Evolutionary conservation across 495 filamentous ascomycete genomes (phyloP), one percentile per base, ranked within the genome.

Genomic region (Neurospora sp.): DNA sequence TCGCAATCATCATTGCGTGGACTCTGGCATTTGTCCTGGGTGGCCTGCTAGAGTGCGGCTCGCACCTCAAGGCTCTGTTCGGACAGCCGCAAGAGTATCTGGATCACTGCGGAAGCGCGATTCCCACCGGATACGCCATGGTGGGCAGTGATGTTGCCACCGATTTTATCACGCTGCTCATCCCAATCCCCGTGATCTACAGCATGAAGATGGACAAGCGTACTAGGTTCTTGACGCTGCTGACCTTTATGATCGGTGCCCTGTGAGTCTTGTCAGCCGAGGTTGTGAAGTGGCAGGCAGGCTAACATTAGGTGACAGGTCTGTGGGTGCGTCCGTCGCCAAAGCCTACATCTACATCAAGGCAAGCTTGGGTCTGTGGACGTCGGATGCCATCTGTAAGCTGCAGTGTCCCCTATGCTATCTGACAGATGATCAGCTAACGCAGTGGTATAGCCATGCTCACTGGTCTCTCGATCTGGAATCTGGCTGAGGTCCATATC

Each of bases 331-430:
- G 9, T 76, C 73, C 6, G 37, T 78, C 16, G 70, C 72, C 11
- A 78, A 76, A 68, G 65, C 69, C 2, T 78, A 73, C 20, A 75
- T 76, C 27, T 76, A 73, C 70, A 73, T 76, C 69, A 39, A 9
- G 10, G 59, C 41, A 20, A 59, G 65, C 14, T 4, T 27, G 42
- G 73, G 71, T 38, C 11, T 31, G 8, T 71, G 41, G 11, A 73
- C 73, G 11, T 39, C 73, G 2, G 76, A 78, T 31, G 39, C 69
- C 14, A 74, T 78, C 39, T 59, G 76, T 78, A 72, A 73, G 74
- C 53, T 27, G 6, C 18, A 35, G 44, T 22, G n/a, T 46, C 65
- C 1, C 27, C 8, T 70, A 2, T 41, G 11, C 38, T 35, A 18
- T 39, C 22, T 38, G 2, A 31, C 3, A 31, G 44, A 48, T 22